Evolutionary conservation across 768 basidiomycete species (phyloP), one percentile per base, ranked within the genome.

Genomic region (Albatrellus ellisii): DNA sequence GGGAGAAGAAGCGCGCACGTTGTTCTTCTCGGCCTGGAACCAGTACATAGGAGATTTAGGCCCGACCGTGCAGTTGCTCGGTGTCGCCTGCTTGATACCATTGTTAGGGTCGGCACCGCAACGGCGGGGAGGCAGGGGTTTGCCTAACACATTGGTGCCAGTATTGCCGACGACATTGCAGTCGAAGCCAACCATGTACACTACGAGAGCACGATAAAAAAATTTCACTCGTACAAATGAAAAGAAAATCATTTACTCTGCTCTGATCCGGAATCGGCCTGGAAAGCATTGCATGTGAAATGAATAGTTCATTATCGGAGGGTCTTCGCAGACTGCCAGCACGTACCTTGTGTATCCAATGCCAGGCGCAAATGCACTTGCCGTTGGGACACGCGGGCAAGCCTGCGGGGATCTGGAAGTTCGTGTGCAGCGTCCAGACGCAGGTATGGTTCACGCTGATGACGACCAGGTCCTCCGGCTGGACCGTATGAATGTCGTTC

Each of bases 371-470:
- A 41, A 59, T 55, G 52, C 69, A 72, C n/a, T 57, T 61, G 11
- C 55, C 66, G 4, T 58, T 41, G 3, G 66, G 64, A 46, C 69
- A 72, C 14, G 59, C 42, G 5, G 70, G 69, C 56, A 72, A 59
- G 6, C 58, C 49, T 2, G 52, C 55, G 4, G 70, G 70, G 26
- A 72, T 56, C n/a, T 56, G 41, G 48, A 68, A 72, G 34, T 48
- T 50, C 20, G 64, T 69, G 46, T 59, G 48, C 25, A 60, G 48
- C 33, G 47, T 47, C 66, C 67, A 72, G 4, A 66, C 64, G 33
- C 66, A 67, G 6, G 59, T 62, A 1, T 65, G 56, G 47, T 71
- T 67, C 33, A 67, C 59, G 33, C 57, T 61, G 53, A 72, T 67
- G 38, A 69, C 47, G 26, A 52, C 54, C 34, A 70, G 59, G 49